Percentiles rank a stretch among this genome's conserved stretches.
Evolutionary conservation across 768 basidiomycete genomes (phyloP).

Genomic region (Lactifluus hygrophoroides): DNA sequence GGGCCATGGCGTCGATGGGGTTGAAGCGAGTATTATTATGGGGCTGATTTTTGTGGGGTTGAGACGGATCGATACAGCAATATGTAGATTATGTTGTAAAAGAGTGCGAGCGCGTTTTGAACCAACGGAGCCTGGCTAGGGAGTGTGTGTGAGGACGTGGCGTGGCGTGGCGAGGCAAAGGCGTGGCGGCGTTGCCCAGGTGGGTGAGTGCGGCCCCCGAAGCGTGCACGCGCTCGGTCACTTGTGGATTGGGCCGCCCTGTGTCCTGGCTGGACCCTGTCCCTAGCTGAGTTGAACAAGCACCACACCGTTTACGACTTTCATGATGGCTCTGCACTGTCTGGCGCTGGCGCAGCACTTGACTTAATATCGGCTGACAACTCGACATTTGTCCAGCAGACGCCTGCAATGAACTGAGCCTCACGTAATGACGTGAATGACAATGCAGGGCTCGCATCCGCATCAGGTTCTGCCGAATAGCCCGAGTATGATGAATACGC

Average conservation of each 20-base stretch:
- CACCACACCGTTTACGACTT: too few relatives aligned
- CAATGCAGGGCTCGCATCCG: too few relatives aligned
- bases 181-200: too few relatives aligned
- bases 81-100: slow-evolving; percentile 8
- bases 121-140: neutral
- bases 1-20: slow-evolving; percentile 14
- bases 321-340: too few relatives aligned
- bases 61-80: neutral
- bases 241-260: too few relatives aligned
- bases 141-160: neutral
- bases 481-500: neutral
- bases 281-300: too few relatives aligned
- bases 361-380: neutral
- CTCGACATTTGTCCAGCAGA: too few relatives aligned
- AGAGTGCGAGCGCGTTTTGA: neutral
- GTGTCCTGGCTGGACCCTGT: too few relatives aligned
- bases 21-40: neutral
- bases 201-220: too few relatives aligned
- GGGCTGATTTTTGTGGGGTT: neutral
- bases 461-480: neutral
- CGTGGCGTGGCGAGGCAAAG: neutral
- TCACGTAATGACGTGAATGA: neutral
- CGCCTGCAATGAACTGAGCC: neutral
- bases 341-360: too few relatives aligned
- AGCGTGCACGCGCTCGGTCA: too few relatives aligned